A percentile compares a stretch with the other conserved stretches of the same genome.
These are phyloP conservation scores for Cercospora berteroae DNA, from an alignment of 2,329 filamentous ascomycete species.

Conservation along the genomic window DNA sequence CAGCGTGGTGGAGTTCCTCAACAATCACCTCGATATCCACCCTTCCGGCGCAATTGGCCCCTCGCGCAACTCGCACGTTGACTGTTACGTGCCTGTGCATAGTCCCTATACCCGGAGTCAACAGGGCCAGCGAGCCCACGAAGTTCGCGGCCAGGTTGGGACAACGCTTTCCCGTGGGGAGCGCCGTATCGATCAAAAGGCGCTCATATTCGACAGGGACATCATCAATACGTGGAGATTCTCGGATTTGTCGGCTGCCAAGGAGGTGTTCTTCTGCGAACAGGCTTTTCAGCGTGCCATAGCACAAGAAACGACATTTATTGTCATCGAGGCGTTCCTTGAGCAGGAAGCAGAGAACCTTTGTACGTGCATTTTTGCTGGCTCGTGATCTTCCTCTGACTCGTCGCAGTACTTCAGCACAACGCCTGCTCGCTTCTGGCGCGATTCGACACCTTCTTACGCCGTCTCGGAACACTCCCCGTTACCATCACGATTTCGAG, in stretches of 20 bases:
- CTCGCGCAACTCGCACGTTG: slow-evolving; percentile 18
- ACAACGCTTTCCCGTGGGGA: background rate
- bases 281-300: slow-evolving; percentile 30
- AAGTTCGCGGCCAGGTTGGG: background rate
- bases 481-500: slow-evolving; percentile 28
- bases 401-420: background rate
- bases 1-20: background rate
- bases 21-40: slow-evolving; percentile 1
- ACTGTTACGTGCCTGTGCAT: slow-evolving; percentile 26
- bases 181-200: slow-evolving; percentile 1
- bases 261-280: slow-evolving; percentile 32
- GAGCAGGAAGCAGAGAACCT: slow-evolving; percentile 11
- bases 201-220: slow-evolving; percentile 30
- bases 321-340: slow-evolving; percentile 29
- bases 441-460: slow-evolving; percentile 18
- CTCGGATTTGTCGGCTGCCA: slow-evolving; percentile 19
- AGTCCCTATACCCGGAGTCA: slow-evolving; percentile 16
- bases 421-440: background rate
- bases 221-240: slow-evolving; percentile 29
- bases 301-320: slow-evolving; percentile 24
- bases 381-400: background rate
- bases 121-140: background rate
- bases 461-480: slow-evolving; percentile 21
- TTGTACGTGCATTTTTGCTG: background rate
- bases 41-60: slow-evolving; percentile 23